Evolutionary conservation across 208 protist genomes (phyloP).

Genomic region (Crithidia sp.): DNA sequence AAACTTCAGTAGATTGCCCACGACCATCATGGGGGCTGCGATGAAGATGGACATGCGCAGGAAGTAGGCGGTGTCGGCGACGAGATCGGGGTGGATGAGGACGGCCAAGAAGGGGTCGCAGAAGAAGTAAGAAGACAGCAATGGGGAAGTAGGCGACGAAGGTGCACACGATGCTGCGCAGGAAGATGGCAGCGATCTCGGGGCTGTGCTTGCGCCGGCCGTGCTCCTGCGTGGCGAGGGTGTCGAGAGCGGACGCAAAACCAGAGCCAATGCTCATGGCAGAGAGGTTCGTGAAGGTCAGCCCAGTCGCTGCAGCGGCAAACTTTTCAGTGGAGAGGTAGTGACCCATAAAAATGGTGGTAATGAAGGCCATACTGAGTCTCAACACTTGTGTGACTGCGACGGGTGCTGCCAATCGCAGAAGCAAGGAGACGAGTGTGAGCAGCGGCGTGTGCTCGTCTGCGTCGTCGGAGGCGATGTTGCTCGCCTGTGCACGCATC

Average conservation of each 20-base stretch:
- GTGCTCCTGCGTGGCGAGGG: slow-evolving; percentile 46
- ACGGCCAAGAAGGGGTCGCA: slow-evolving; percentile 29
- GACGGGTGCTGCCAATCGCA: slow-evolving; percentile 30
- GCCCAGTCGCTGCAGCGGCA: slow-evolving; percentile 34
- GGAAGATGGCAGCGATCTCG: slow-evolving; percentile 33
- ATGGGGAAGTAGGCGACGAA: slow-evolving; percentile 41
- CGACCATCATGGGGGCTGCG: slow-evolving; percentile 39
- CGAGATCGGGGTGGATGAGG: slow-evolving; percentile 39
- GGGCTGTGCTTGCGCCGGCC: slow-evolving; percentile 35
- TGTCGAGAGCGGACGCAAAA: slow-evolving; percentile 34
- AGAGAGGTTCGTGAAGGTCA: slow-evolving; percentile 41
- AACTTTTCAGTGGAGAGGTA: slow-evolving; percentile 36
- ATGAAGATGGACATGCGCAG: slow-evolving; percentile 44
- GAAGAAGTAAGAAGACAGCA: slow-evolving; percentile 44
- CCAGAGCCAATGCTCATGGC: slow-evolving; percentile 41
- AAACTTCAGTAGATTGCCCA: slow-evolving; percentile 44
- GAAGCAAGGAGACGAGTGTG: slow-evolving; percentile 21
- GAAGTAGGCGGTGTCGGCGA: slow-evolving; percentile 35
- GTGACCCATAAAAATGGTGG: slow-evolving; percentile 40
- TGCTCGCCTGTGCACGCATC: slow-evolving; percentile 1
- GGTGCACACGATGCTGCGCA: slow-evolving; percentile 36
- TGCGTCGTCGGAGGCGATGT: slow-evolving; percentile 17
- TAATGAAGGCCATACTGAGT: slow-evolving; percentile 34
- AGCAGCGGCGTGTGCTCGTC: slow-evolving; percentile 12
- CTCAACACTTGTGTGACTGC: slow-evolving; percentile 37